Percentiles rank a stretch among this genome's conserved stretches.
These are phyloP conservation scores for Lichtheimia ramosa DNA, from an alignment of 371 early-diverging fungal genomes.

Conservation along the genomic window DNA sequence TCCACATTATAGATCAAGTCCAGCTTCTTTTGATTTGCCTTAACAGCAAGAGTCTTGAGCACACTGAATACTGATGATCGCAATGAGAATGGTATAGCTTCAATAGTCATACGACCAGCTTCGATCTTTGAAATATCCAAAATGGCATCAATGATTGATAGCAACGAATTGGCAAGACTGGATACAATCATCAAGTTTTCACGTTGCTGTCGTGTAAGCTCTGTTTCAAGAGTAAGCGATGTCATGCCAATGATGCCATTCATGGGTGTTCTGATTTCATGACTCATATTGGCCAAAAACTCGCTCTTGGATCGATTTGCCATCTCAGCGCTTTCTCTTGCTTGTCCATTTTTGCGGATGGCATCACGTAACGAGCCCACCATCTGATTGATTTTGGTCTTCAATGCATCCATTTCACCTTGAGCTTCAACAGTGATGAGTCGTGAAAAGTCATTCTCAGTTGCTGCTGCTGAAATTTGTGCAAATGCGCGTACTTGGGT, in stretches of 20 bases:
- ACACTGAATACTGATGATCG: constrained; percentile 59
- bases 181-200: constrained; percentile 70
- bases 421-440: constrained; percentile 67
- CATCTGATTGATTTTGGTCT: constrained; percentile 72
- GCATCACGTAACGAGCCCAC: constrained; percentile 61
- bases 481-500: constrained; percentile 53
- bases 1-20: constrained; percentile 60
- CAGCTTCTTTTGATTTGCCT: constrained; percentile 62
- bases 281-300: constrained; percentile 72
- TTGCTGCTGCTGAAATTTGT: constrained; percentile 53
- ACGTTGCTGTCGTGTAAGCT: constrained; percentile 67
- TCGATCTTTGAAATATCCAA: constrained; percentile 80
- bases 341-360: constrained; percentile 62
- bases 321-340: constrained; percentile 66
- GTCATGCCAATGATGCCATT: constrained; percentile 69
- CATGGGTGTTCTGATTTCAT: constrained; percentile 63
- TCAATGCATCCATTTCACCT: constrained; percentile 71
- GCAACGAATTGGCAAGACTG: constrained; percentile 58
- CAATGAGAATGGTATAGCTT: constrained; percentile 59
- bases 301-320: constrained; percentile 73
- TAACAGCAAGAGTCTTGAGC: constrained; percentile 59
- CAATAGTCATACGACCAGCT: constrained; percentile 71
- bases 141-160: constrained; percentile 73
- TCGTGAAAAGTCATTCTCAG: constrained; percentile 60
- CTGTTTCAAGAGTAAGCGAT: constrained; percentile 54